Conservation (phyloP, 2,329 filamentous ascomycete genomes). For the Apiospora pterosperma region DNA sequence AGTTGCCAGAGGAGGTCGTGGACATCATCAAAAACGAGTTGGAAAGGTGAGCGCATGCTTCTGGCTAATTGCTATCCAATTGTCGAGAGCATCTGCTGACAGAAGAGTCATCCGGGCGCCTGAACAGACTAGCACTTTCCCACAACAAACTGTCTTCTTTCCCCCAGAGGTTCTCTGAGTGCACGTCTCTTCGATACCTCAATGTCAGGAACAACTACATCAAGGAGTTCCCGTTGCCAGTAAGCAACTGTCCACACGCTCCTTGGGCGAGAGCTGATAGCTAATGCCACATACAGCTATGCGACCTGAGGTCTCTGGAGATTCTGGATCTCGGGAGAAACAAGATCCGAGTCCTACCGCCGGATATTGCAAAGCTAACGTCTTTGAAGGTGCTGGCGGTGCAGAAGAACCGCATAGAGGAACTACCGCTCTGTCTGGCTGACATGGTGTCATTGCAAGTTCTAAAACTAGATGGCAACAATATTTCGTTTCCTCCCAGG, state of each 20-base stretch:
- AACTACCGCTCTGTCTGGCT: slow-evolving; percentile 77
- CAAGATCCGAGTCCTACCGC: slow-evolving; percentile 72
- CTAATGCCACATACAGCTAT: slow-evolving; percentile 57
- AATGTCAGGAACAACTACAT: slow-evolving; percentile 77
- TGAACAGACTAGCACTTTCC: slow-evolving; percentile 68
- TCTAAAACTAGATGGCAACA: slow-evolving; percentile 86
- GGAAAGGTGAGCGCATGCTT: slow-evolving; percentile 54
- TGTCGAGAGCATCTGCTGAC: slow-evolving; percentile 16
- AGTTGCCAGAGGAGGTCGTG: slow-evolving; percentile 69
- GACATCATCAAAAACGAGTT: slow-evolving; percentile 72
- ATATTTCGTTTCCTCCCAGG: slow-evolving; percentile 73
- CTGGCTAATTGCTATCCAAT: not conserved
- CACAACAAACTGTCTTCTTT: slow-evolving; percentile 73
- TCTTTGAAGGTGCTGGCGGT: slow-evolving; percentile 88
- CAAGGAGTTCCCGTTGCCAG: slow-evolving; percentile 56
- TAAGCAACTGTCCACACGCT: slow-evolving; percentile 27
- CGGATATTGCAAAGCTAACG: slow-evolving; percentile 74
- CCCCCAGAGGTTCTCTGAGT: slow-evolving; percentile 69
- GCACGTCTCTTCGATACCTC: slow-evolving; percentile 73
- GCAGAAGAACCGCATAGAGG: slow-evolving; percentile 81
- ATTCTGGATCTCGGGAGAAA: slow-evolving; percentile 92
- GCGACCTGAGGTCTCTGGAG: slow-evolving; percentile 80
- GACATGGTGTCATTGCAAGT: slow-evolving; percentile 89
- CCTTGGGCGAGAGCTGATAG: not conserved
- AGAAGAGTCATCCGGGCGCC: not conserved